Conservation (phyloP, 75 land plant genomes). For the Gnetum montanum region DNA sequence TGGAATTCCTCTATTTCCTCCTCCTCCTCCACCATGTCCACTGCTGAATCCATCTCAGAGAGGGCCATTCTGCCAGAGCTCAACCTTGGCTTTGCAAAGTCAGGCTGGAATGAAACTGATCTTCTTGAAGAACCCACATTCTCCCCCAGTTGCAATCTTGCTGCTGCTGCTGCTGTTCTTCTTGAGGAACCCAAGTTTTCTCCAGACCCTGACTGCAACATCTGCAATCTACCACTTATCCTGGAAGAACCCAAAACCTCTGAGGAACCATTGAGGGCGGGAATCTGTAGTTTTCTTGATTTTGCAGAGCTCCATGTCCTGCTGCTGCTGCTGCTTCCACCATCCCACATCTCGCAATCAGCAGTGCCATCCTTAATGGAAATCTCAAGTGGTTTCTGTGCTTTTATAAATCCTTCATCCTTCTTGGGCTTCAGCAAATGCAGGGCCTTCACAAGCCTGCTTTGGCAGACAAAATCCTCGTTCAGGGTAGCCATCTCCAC, state of each 20-base stretch:
- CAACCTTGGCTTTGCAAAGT: slow-evolving; percentile 15
- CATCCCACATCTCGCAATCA: not conserved
- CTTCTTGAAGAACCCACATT: not conserved
- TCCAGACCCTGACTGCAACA: not conserved
- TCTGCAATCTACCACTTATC: not conserved
- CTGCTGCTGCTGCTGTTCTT: slow-evolving; percentile 44
- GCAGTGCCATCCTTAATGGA: not conserved
- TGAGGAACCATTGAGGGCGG: not conserved
- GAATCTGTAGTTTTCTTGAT: not conserved
- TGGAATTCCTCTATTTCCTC: not conserved
- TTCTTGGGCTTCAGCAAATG: slow-evolving; percentile 1
- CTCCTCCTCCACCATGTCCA: not conserved
- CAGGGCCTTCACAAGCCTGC: slow-evolving; percentile 3
- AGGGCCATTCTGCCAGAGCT: slow-evolving; percentile 11
- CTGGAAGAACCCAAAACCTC: not conserved
- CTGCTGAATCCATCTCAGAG: slow-evolving; percentile 18
- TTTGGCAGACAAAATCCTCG: slow-evolving; percentile 4
- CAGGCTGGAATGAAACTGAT: not conserved
- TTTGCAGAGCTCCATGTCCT: not conserved
- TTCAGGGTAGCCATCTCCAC: slow-evolving; percentile 6
- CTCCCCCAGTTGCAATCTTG: slow-evolving; percentile 25
- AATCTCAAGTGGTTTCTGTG: not conserved
- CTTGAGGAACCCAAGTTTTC: slow-evolving; percentile 23
- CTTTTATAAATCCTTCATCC: not conserved
- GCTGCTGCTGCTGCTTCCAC: too few relatives aligned